Conservation (phyloP, 371 early-diverging fungal species). For the Catenaria anguillulae region DNA sequence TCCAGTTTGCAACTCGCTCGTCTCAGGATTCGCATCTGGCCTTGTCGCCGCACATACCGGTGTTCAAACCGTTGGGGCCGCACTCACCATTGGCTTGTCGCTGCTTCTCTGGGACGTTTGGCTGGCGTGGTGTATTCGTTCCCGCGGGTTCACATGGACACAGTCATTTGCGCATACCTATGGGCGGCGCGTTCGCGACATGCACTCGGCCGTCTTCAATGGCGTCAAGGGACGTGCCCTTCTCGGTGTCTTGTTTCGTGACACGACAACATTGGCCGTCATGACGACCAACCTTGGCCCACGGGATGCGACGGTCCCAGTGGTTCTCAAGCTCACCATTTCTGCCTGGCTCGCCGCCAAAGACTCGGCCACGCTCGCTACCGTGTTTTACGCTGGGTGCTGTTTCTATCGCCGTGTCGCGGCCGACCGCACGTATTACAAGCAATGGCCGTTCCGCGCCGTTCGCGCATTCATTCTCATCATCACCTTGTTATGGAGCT, state of each 20-base stretch:
- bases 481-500: background rate
- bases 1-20: background rate
- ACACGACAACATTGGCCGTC: background rate
- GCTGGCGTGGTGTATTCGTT: background rate
- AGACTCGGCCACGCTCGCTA: background rate
- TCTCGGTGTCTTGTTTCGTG: background rate
- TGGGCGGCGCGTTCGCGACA: background rate
- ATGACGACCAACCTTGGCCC: background rate
- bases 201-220: background rate
- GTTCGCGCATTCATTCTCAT: no score
- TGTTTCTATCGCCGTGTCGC: background rate
- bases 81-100: background rate
- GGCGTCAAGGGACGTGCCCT: background rate
- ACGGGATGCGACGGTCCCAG: background rate
- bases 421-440: background rate
- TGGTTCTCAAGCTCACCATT: background rate
- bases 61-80: background rate
- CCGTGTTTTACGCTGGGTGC: background rate
- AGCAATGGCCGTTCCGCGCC: background rate
- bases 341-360: background rate
- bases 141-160: background rate
- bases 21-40: background rate
- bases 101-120: background rate
- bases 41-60: background rate
- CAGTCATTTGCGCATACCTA: background rate